phyloP scores from a whole-genome alignment of 2,329 filamentous ascomycete species.

The Alternaria alternata region DNA sequence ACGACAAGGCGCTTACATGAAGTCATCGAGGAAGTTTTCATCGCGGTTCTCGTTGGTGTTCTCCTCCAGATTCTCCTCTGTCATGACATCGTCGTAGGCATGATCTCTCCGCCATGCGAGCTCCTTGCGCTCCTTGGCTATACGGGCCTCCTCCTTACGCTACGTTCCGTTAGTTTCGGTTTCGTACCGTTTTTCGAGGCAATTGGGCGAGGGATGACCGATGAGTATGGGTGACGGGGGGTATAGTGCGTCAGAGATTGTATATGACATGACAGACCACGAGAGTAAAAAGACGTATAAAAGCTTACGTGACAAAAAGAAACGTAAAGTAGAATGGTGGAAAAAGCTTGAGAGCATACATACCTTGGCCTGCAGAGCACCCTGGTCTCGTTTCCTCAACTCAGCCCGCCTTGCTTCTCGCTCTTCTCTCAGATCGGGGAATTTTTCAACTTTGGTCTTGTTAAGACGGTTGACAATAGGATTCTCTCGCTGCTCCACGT shows the following conservation, averaged over 20 bases:
- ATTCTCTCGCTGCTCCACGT: conserved; percentile 84
- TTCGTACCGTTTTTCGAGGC: not conserved
- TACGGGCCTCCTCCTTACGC: conserved; percentile 78
- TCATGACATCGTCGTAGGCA: conserved; percentile 92
- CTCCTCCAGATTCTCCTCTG: conserved; percentile 77
- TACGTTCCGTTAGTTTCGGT: conserved; percentile 43
- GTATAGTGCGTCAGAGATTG: not conserved
- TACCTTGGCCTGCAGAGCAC: conserved; percentile 69
- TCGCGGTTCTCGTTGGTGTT: conserved; percentile 87
- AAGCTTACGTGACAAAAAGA: not conserved
- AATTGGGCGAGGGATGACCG: not conserved
- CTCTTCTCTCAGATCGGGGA: conserved; percentile 82
- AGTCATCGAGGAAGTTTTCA: conserved; percentile 85
- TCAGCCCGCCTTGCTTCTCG: conserved; percentile 78
- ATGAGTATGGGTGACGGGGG: not conserved
- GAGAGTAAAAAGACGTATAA: not conserved
- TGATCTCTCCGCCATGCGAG: conserved; percentile 97
- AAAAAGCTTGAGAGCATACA: conserved; percentile 21
- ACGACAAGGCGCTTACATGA: conserved; percentile 53
- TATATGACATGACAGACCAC: not conserved
- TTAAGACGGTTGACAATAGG: conserved; percentile 95
- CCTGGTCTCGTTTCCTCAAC: conserved; percentile 75
- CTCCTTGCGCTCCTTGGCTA: conserved; percentile 83
- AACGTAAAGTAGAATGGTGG: not conserved
- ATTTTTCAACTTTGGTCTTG: conserved; percentile 91